Conservation (phyloP, 1,139 yeast genomes). For the Debaryomycetaceae sp. region DNA sequence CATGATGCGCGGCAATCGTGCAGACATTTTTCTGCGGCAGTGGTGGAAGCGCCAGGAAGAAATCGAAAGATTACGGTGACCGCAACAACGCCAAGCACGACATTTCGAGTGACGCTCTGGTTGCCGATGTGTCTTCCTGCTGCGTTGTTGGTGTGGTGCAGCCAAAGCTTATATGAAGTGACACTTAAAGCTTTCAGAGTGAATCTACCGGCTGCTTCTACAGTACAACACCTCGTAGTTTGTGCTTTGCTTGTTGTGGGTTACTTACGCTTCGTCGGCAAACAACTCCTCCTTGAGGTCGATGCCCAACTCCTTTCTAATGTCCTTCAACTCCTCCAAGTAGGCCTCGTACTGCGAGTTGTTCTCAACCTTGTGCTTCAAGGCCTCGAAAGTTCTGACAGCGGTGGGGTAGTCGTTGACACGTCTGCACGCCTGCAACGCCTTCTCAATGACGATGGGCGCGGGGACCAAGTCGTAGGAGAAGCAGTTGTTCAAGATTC, state of each 20-base stretch:
- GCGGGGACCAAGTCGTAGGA: constrained; percentile 98
- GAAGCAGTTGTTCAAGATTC: constrained; percentile 87
- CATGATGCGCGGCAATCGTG: no score
- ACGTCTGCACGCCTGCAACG: constrained; percentile 97
- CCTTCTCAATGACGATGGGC: constrained; percentile 92
- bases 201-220: no score
- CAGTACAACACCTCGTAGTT: neutral
- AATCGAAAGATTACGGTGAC: no score
- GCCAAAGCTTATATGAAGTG: no score
- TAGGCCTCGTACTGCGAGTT: constrained; percentile 91
- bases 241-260: constrained; percentile 1
- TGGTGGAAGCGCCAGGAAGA: no score
- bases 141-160: no score
- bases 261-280: constrained; percentile 24
- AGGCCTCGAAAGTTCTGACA: constrained; percentile 92
- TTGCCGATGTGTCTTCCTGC: no score
- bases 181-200: no score
- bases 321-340: constrained; percentile 88
- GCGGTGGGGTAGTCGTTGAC: constrained; percentile 99
- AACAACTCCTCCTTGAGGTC: constrained; percentile 90
- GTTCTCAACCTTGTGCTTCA: constrained; percentile 93
- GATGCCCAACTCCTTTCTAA: constrained; percentile 89
- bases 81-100: no score
- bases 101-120: no score
- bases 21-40: no score